A percentile compares a stretch with the other conserved stretches of the same genome.
phyloP scores from a whole-genome alignment of 2,329 filamentous ascomycete species.

The Leptographium procerum region DNA sequence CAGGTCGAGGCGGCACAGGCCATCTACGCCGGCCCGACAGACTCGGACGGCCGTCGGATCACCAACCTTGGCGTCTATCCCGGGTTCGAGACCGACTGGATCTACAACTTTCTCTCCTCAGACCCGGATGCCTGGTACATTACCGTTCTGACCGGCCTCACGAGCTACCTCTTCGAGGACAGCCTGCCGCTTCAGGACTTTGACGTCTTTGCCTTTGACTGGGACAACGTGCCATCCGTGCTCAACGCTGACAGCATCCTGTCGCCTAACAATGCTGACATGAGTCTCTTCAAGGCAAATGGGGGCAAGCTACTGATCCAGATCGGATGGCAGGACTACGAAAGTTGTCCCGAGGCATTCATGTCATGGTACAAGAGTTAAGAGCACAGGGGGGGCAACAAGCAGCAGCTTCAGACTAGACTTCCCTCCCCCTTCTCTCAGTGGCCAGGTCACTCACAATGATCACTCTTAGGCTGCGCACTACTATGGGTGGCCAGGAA shows the following conservation, averaged over 20 bases:
- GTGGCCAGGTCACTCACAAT: background rate
- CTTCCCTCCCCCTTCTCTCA: too few relatives aligned
- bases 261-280: background rate
- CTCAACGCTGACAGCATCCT: background rate
- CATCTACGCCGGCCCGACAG: background rate
- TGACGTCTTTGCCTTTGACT: background rate
- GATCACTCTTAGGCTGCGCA: background rate
- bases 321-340: background rate
- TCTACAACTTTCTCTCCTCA: background rate
- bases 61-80: background rate
- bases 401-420: background rate
- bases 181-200: background rate
- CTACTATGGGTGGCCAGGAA: background rate
- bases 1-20: background rate
- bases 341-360: background rate
- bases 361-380: background rate
- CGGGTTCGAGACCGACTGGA: background rate
- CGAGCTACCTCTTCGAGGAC: background rate
- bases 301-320: background rate
- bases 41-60: background rate
- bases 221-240: background rate
- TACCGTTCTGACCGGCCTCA: background rate
- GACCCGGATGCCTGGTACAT: background rate
- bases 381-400: background rate
- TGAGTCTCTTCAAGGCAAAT: background rate